Evolutionary conservation across 2,329 filamentous ascomycete species (phyloP).

Genomic region (Dryadomyces quercivorus): DNA sequence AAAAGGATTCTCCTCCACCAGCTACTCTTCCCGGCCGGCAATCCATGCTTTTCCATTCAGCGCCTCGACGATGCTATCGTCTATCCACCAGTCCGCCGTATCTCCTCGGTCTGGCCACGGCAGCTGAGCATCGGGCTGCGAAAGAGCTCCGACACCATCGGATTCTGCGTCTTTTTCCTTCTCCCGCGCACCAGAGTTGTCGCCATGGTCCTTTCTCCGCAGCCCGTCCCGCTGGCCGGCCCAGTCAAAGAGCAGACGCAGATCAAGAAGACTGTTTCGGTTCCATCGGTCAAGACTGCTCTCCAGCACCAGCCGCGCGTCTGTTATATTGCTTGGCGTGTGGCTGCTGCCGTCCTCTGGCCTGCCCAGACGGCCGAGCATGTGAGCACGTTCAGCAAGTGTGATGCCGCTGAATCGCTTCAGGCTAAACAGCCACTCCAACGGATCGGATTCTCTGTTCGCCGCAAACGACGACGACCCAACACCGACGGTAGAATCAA

Average conservation of each 20-base stretch:
- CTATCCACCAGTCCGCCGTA: conserved; percentile 38
- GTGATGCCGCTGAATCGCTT: conserved; percentile 40
- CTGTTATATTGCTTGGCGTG: conserved; percentile 39
- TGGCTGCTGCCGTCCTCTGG: conserved; percentile 27
- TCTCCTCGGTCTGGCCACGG: conserved; percentile 11
- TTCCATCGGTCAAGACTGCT: conserved; percentile 29
- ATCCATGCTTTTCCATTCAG: conserved; percentile 45
- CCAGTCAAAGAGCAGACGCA: conserved; percentile 45
- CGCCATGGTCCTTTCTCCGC: background rate
- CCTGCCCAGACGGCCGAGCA: conserved; percentile 30
- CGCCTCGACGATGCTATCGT: conserved; percentile 40
- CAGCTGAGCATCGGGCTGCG: background rate
- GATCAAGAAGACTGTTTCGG: conserved; percentile 31
- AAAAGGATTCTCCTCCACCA: background rate
- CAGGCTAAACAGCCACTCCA: conserved; percentile 66
- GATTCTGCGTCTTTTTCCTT: background rate
- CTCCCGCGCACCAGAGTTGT: background rate
- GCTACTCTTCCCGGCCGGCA: conserved; percentile 22
- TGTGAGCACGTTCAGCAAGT: conserved; percentile 53
- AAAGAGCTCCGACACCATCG: background rate
- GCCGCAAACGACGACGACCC: background rate
- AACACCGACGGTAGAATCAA: background rate
- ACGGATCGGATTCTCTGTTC: conserved; percentile 28
- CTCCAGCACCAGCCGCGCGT: conserved; percentile 58
- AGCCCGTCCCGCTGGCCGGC: conserved; percentile 27